Percentiles rank a stretch among this genome's conserved stretches.
Conservation (phyloP, 2,329 filamentous ascomycete species). For the Penicillium glabrum region DNA sequence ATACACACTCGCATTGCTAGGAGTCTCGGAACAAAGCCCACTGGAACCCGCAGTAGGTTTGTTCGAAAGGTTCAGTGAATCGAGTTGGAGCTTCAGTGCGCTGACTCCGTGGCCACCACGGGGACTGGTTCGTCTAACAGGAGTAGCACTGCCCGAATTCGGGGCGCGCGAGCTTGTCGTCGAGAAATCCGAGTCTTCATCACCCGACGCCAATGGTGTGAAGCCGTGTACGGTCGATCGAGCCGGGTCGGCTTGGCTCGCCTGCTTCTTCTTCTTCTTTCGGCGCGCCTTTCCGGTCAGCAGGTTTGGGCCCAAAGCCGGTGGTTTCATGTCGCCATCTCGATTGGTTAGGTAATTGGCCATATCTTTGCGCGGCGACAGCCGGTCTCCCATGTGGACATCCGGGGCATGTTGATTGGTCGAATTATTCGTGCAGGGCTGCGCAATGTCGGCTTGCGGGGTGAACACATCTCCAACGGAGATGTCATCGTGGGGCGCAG, state of each 20-base stretch:
- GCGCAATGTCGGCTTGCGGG: constrained; percentile 36
- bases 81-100: constrained; percentile 77
- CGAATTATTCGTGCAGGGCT: constrained; percentile 23
- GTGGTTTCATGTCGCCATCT: constrained; percentile 29
- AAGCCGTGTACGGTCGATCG: constrained; percentile 46
- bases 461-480: constrained; percentile 42
- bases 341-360: constrained; percentile 15
- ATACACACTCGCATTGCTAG: constrained; percentile 60
- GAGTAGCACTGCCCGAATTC: constrained; percentile 16
- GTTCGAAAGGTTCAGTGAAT: constrained; percentile 69
- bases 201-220: constrained; percentile 43
- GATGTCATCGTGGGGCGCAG: constrained; percentile 32
- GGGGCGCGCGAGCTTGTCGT: constrained; percentile 30
- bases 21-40: constrained; percentile 44
- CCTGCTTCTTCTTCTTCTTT: constrained; percentile 43
- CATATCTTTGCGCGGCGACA: constrained; percentile 23
- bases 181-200: constrained; percentile 49
- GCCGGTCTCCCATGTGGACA: constrained; percentile 29
- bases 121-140: constrained; percentile 44
- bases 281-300: constrained; percentile 30
- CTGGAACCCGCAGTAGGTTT: constrained; percentile 58
- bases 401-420: constrained; percentile 22
- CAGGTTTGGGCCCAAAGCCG: constrained; percentile 27
- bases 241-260: constrained; percentile 27
- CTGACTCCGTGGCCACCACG: constrained; percentile 69